A percentile compares a stretch with the other conserved stretches of the same genome.
Conservation (phyloP, 2,329 filamentous ascomycete species). For the Coniochaeta ligniaria region DNA sequence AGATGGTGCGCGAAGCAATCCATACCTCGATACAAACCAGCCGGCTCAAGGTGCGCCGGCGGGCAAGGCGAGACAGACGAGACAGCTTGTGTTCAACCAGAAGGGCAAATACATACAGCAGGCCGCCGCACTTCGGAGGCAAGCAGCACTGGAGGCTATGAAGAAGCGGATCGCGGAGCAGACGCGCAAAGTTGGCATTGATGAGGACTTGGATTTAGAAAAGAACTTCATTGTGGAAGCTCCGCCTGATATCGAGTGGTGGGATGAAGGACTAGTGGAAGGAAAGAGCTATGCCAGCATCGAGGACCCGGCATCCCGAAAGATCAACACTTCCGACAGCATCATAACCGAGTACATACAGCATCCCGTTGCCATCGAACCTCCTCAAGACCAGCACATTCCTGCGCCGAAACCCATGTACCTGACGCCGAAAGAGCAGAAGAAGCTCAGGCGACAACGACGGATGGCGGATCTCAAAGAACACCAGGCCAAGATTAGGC, state of each 20-base stretch:
- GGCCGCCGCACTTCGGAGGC: conserved; percentile 78
- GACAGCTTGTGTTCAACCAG: conserved; percentile 81
- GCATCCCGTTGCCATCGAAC: conserved; percentile 84
- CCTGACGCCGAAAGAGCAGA: conserved; percentile 83
- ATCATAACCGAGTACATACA: conserved; percentile 90
- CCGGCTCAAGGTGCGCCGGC: conserved; percentile 47
- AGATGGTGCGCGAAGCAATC: conserved; percentile 48
- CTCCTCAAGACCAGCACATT: conserved; percentile 79
- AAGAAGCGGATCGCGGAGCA: conserved; percentile 87
- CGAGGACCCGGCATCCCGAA: conserved; percentile 57
- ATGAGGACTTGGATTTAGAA: conserved; percentile 83
- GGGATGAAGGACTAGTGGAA: conserved; percentile 82
- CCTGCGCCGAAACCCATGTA: conserved; percentile 83
- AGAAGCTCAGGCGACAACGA: conserved; percentile 81
- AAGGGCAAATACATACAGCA: conserved; percentile 97
- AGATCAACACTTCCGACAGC: conserved; percentile 69
- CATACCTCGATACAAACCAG: conserved; percentile 71
- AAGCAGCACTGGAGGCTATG: conserved; percentile 86
- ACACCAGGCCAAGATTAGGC: conserved; percentile 88
- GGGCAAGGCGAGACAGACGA: conserved; percentile 59
- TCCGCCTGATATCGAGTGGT: conserved; percentile 92
- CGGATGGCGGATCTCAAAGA: conserved; percentile 93
- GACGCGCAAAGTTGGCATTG: conserved; percentile 83
- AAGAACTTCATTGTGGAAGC: conserved; percentile 80
- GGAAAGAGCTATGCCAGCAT: conserved; percentile 69